Base-by-base conservation (phyloP, 2,329 filamentous ascomycete genomes). In the Aspergillus persii region DNA sequence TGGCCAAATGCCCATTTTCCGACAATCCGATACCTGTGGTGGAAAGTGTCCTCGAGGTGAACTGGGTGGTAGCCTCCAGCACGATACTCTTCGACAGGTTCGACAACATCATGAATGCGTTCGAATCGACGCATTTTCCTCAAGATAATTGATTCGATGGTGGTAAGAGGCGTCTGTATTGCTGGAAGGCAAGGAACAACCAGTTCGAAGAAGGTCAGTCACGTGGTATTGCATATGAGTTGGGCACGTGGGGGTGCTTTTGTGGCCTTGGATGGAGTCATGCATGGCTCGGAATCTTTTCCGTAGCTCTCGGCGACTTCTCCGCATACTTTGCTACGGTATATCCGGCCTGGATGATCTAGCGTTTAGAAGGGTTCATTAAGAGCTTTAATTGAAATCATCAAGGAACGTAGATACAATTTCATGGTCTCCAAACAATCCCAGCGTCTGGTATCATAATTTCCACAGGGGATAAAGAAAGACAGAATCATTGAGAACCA, bases 401-500 rank as follows among this genome's bases (percentile, higher is more conserved):
- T 47, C 18, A 47, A 53, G 23, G 53, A 59, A 58, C 50, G 47
- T 53, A 59, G 50, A 58, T 61, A 59, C 58, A 67, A 61, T 58
- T 60, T 66, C 56, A 58, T 56, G 46, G 53, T 57, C 56, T 62
- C 56, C 56, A 63, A 68, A 64, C 50, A 65, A 59, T 59, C 61
- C 62, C 65, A 60, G 55, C 60, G 56, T 64, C 61, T 69, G 68
- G 68, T 69, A 69, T 69, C 68, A 69, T 68, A 62, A 63, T 59
- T 57, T 33, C 57, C 57, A 59, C 59, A 59, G 50, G 36, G 46
- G 26, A 57, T 50, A 44, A 55, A 53, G 44, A 51, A 52, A 51
- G 51, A 47, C 33, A 51, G 29, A 18, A 30, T 15, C 39, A n/a
- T 8, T 51, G 6, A 52, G 36, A 11, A 48, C 23, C 30, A 58